These are phyloP conservation scores for Tolypocladium paradoxum DNA, from an alignment of 2,329 filamentous ascomycete species.

Conservation along the genomic window DNA sequence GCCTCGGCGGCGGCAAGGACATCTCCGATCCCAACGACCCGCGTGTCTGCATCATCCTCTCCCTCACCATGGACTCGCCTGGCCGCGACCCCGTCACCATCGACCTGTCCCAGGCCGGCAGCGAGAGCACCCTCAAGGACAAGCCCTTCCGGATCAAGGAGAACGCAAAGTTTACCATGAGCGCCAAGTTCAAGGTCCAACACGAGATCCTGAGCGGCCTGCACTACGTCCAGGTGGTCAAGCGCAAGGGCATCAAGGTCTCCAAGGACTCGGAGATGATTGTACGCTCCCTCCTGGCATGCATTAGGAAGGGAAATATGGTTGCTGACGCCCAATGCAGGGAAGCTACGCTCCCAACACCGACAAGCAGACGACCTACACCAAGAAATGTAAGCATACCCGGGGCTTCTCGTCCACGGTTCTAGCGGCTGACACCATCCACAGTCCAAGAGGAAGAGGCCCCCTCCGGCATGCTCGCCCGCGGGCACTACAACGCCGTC, in stretches of 20 bases:
- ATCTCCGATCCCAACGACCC: slow-evolving; percentile 71
- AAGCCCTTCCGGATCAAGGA: slow-evolving; percentile 98
- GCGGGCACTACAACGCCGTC: slow-evolving; percentile 80
- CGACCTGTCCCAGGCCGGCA: slow-evolving; percentile 65
- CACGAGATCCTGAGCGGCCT: slow-evolving; percentile 91
- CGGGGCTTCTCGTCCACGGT: not conserved
- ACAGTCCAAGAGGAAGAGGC: slow-evolving; percentile 85
- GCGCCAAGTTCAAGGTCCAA: slow-evolving; percentile 87
- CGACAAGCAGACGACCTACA: slow-evolving; percentile 71
- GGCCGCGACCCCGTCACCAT: slow-evolving; percentile 80
- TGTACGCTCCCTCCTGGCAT: slow-evolving; percentile 42
- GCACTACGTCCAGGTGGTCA: slow-evolving; percentile 92
- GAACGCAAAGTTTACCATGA: slow-evolving; percentile 87
- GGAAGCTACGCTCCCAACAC: slow-evolving; percentile 92
- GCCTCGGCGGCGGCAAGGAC: slow-evolving; percentile 63
- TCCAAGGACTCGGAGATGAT: slow-evolving; percentile 98
- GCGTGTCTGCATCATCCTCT: slow-evolving; percentile 86
- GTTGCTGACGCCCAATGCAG: slow-evolving; percentile 28
- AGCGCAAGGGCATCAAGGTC: slow-evolving; percentile 74
- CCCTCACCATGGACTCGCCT: slow-evolving; percentile 76
- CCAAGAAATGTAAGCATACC: slow-evolving; percentile 72
- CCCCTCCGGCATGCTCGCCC: slow-evolving; percentile 78
- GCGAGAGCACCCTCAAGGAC: slow-evolving; percentile 69
- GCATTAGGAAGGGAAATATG: not conserved
- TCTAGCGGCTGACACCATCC: not conserved